Evolutionary conservation across 2,329 filamentous ascomycete species (phyloP).

Genomic region (Penicillium frequentans): DNA sequence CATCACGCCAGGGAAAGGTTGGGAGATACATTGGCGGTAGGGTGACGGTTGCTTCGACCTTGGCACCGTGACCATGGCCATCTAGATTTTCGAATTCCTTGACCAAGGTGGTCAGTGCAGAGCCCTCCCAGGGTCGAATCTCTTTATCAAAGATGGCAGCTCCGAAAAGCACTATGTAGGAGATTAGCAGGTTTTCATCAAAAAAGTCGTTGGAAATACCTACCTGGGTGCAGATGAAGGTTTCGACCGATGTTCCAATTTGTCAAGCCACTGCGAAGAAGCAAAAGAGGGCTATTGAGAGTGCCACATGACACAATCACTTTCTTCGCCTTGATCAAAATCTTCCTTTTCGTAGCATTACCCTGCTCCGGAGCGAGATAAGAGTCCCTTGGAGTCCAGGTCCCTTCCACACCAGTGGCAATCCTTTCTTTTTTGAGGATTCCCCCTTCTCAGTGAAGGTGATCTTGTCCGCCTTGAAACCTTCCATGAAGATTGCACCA

Average conservation of each 20-base stretch:
- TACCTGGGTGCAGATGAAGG: conserved; percentile 72
- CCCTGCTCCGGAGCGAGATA: conserved; percentile 58
- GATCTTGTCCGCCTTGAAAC: conserved; percentile 70
- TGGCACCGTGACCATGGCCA: conserved; percentile 74
- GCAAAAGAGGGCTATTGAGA: conserved; percentile 72
- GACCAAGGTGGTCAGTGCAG: conserved; percentile 77
- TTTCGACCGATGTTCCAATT: conserved; percentile 81
- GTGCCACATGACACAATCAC: conserved; percentile 76
- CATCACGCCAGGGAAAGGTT: conserved; percentile 64
- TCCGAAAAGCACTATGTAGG: conserved; percentile 19
- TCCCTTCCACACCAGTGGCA: conserved; percentile 70
- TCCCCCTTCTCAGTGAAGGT: conserved; percentile 58
- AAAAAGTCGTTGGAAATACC: conserved; percentile 31
- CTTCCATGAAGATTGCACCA: conserved; percentile 81
- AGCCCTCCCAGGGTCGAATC: conserved; percentile 72
- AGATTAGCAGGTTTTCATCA: not conserved
- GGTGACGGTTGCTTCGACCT: conserved; percentile 77
- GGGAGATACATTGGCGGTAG: conserved; percentile 66
- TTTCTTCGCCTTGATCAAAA: conserved; percentile 75
- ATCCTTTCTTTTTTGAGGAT: conserved; percentile 42
- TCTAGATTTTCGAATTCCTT: conserved; percentile 79
- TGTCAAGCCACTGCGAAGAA: conserved; percentile 75
- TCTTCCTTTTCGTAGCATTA: conserved; percentile 55
- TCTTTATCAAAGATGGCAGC: conserved; percentile 68
- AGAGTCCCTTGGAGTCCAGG: conserved; percentile 71